Conservation (phyloP, 2,329 filamentous ascomycete species). For the Amesomyces nigricolor region DNA sequence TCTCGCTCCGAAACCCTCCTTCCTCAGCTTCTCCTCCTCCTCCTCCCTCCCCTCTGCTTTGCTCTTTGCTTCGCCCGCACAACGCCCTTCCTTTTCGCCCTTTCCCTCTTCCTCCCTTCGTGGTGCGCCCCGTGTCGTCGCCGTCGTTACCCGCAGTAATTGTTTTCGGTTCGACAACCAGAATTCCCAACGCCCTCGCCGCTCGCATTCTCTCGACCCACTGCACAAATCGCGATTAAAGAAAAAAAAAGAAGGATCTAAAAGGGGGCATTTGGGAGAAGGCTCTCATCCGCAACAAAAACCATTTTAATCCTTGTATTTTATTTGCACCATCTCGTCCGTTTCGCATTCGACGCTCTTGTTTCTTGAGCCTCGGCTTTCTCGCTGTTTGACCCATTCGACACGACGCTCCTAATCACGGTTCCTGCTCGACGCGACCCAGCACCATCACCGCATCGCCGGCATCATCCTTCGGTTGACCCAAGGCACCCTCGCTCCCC, state of each 20-base stretch:
- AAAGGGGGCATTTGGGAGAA: slow-evolving; percentile 26
- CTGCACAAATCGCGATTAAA: slow-evolving; percentile 18
- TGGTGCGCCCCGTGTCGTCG: slow-evolving; percentile 30
- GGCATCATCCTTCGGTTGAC: background rate
- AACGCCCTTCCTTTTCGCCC: slow-evolving; percentile 32
- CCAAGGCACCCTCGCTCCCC: background rate
- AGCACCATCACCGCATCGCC: background rate
- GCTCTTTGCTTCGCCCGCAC: slow-evolving; percentile 25
- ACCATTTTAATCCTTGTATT: slow-evolving; percentile 35
- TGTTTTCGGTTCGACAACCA: slow-evolving; percentile 22
- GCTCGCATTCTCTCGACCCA: slow-evolving; percentile 29
- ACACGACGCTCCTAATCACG: slow-evolving; percentile 10
- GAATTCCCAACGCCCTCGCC: slow-evolving; percentile 26
- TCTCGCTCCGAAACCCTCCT: slow-evolving; percentile 27
- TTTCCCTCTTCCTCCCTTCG: slow-evolving; percentile 31
- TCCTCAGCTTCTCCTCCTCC: slow-evolving; percentile 25
- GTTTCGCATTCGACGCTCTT: slow-evolving; percentile 22
- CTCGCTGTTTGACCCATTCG: slow-evolving; percentile 4
- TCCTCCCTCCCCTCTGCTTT: slow-evolving; percentile 30
- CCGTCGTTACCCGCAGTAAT: slow-evolving; percentile 23
- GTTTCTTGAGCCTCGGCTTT: slow-evolving; percentile 11
- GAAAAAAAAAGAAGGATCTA: slow-evolving; percentile 28
- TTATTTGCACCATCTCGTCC: slow-evolving; percentile 24
- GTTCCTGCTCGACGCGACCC: background rate
- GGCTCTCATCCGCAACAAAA: slow-evolving; percentile 18